Conservation (phyloP, 441 rosid species). For the Jatropha podagrica region DNA sequence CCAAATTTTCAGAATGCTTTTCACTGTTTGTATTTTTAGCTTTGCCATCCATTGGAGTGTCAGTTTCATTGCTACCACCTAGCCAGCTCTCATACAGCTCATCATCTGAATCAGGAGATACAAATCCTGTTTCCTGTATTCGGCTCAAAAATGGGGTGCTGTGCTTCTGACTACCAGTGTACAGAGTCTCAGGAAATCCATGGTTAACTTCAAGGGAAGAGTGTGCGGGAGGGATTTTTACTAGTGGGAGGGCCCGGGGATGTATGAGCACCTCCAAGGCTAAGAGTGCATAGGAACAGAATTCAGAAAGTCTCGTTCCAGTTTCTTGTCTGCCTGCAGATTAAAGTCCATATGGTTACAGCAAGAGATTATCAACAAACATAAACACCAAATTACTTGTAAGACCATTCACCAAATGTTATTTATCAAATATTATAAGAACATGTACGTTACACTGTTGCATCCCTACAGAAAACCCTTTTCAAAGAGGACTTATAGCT, state of each 20-base stretch:
- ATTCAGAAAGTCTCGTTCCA: conserved; percentile 52
- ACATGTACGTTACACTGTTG: too few relatives aligned
- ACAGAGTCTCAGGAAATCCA: conserved; percentile 26
- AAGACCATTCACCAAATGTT: too few relatives aligned
- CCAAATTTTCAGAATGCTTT: conserved; percentile 18
- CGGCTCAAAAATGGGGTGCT: conserved; percentile 29
- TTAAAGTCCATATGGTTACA: not conserved
- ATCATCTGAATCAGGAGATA: conserved; percentile 35
- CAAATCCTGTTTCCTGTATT: conserved; percentile 23
- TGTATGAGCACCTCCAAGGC: conserved; percentile 82
- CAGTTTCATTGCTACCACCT: conserved; percentile 30
- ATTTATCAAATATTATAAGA: not conserved
- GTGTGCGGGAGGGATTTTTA: conserved; percentile 36
- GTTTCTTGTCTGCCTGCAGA: conserved; percentile 61
- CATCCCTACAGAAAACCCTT: not conserved
- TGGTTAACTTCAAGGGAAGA: conserved; percentile 27
- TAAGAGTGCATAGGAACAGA: conserved; percentile 71
- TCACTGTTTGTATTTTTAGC: conserved; percentile 13
- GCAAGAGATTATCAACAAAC: not conserved
- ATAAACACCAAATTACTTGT: not conserved
- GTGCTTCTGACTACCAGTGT: conserved; percentile 30
- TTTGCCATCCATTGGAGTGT: conserved; percentile 24
- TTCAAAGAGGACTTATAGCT: too few relatives aligned
- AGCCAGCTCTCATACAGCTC: conserved; percentile 46
- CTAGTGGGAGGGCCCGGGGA: conserved; percentile 70